phyloP scores from a whole-genome alignment of 2,329 filamentous ascomycete species.

The Ophiosphaerella narmari region DNA sequence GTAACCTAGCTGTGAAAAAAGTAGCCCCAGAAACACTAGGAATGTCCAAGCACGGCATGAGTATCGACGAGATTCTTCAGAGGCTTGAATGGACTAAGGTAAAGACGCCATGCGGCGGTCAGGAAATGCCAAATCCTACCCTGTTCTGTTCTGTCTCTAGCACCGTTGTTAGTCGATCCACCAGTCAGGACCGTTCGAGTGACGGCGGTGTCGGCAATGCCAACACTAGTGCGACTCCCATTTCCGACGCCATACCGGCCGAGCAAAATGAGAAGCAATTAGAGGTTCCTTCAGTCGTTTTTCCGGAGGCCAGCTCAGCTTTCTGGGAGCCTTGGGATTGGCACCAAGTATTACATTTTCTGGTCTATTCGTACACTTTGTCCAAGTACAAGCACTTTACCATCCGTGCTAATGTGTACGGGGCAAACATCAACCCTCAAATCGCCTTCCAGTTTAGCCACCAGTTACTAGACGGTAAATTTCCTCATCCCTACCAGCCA shows the following conservation, averaged over 20 bases:
- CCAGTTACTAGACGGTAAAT: slow-evolving; percentile 1
- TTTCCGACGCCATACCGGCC: background rate
- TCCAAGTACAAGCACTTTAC: slow-evolving; percentile 8
- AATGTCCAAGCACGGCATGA: slow-evolving; percentile 1
- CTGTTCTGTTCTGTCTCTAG: background rate
- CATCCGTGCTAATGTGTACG: slow-evolving; percentile 3
- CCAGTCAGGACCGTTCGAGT: background rate
- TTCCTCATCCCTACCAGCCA: slow-evolving; percentile 3
- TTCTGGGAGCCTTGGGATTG: slow-evolving; percentile 4
- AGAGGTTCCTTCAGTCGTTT: background rate
- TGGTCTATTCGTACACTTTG: slow-evolving; percentile 6
- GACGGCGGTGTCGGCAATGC: background rate
- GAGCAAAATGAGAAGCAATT: background rate
- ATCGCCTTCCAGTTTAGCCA: slow-evolving; percentile 2
- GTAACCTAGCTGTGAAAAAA: background rate
- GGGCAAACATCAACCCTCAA: slow-evolving; percentile 5
- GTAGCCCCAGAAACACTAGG: background rate
- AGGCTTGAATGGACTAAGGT: background rate
- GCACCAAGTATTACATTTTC: slow-evolving; percentile 8
- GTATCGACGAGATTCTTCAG: slow-evolving; percentile 1
- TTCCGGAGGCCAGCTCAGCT: background rate
- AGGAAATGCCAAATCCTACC: background rate
- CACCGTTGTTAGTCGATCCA: background rate
- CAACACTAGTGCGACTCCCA: background rate
- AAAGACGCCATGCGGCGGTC: background rate